These are phyloP conservation scores for Persicaria tinctoria DNA, from an alignment of 148 eudicot genomes.

Conservation along the genomic window DNA sequence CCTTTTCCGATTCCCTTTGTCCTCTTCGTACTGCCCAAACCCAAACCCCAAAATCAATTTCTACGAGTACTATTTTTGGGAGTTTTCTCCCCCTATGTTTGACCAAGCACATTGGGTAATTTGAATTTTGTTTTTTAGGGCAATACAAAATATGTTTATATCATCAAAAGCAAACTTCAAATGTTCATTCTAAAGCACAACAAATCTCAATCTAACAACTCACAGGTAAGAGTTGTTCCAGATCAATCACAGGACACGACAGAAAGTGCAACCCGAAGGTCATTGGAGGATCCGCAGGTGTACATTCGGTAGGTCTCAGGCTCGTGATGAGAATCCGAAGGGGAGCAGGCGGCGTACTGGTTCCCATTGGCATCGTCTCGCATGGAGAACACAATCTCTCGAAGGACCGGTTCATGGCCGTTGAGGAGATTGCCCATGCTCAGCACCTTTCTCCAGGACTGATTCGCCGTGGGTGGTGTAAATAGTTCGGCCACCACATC, in stretches of 20 bases:
- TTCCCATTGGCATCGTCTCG: slow-evolving; percentile 47
- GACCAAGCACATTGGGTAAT: too few relatives aligned
- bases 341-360: slow-evolving; percentile 46
- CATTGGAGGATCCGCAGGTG: slow-evolving; percentile 74
- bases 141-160: too few relatives aligned
- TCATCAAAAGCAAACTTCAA: too few relatives aligned
- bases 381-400: slow-evolving; percentile 71
- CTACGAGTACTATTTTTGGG: too few relatives aligned
- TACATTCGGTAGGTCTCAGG: slow-evolving; percentile 88
- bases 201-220: too few relatives aligned
- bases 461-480: slow-evolving; percentile 66
- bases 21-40: too few relatives aligned
- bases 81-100: too few relatives aligned
- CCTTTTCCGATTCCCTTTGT: too few relatives aligned
- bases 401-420: slow-evolving; percentile 73
- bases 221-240: neutral
- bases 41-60: too few relatives aligned
- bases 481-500: slow-evolving; percentile 52
- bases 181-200: too few relatives aligned
- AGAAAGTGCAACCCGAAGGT: slow-evolving; percentile 70
- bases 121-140: too few relatives aligned
- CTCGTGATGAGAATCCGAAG: slow-evolving; percentile 31
- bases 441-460: slow-evolving; percentile 88
- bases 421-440: slow-evolving; percentile 97
- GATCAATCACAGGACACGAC: slow-evolving; percentile 74